Percentiles rank a stretch among this genome's conserved stretches.
Evolutionary conservation across 352 stramenopile species (phyloP).

Genomic region (Globisporangium okanoganense): DNA sequence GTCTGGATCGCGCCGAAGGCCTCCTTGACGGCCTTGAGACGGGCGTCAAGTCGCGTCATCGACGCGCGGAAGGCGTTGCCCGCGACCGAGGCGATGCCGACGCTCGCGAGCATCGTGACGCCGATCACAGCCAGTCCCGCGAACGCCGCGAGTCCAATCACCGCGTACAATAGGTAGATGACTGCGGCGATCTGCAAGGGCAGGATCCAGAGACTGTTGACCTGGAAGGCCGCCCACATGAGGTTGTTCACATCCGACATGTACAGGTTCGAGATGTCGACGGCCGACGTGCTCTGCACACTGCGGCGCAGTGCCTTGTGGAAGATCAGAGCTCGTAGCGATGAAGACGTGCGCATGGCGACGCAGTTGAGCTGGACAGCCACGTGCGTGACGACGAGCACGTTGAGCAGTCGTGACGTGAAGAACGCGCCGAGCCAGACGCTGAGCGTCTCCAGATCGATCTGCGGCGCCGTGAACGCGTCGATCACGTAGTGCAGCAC

Average conservation of each 20-base stretch:
- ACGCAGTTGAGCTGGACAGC: constrained; percentile 24
- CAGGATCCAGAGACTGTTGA: constrained; percentile 45
- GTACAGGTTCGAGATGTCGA: constrained; percentile 40
- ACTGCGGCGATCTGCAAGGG: constrained; percentile 32
- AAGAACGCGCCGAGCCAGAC: constrained; percentile 37
- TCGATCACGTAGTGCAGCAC: constrained; percentile 42
- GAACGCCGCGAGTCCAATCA: constrained; percentile 31
- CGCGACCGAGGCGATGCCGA: constrained; percentile 44
- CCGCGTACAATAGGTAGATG: constrained; percentile 31
- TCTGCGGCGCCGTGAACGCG: constrained; percentile 20
- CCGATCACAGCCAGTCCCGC: constrained; percentile 34
- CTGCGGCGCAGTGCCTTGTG: constrained; percentile 28
- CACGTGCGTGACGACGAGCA: constrained; percentile 25
- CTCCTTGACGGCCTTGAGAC: constrained; percentile 91
- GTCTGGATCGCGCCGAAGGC: constrained; percentile 80
- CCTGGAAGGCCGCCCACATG: constrained; percentile 25
- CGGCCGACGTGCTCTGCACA: constrained; percentile 9
- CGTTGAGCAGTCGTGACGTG: constrained; percentile 24
- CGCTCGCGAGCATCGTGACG: constrained; percentile 29
- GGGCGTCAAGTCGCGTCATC: constrained; percentile 83
- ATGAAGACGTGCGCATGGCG: constrained; percentile 20
- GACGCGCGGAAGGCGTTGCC: constrained; percentile 58
- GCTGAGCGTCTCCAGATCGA: constrained; percentile 21
- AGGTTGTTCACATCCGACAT: constrained; percentile 30
- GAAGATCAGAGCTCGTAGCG: constrained; percentile 35